Evolutionary conservation across 2,329 filamentous ascomycete species (phyloP), one percentile per base, ranked within the genome.

Genomic region (Pestalotiopsis sp.): DNA sequence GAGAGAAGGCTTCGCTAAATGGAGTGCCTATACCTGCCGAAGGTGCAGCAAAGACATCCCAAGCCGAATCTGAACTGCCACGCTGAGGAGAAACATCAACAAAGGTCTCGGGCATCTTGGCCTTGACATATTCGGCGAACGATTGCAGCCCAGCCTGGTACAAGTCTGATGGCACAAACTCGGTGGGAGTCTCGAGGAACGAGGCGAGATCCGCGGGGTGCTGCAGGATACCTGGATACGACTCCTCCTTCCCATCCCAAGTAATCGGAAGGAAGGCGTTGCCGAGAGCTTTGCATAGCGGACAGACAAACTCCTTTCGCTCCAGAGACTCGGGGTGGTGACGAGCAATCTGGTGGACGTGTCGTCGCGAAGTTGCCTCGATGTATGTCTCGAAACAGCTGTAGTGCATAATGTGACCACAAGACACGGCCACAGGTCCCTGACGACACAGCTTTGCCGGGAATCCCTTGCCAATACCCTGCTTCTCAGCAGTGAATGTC

Each of bases 391-490:
- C 94, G 77, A 99, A 99, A 81, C 96, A 99, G 73, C 89, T 90
- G 78, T 93, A 98, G 79, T 99, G 96, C 96, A 99, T 99, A 76
- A 99, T 97, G 79, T 99, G 96, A 2, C 96, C 96, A 80, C 96
- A 99, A 11, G 95, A 94, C 45, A 93, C 93, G 12, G 95, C 93
- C 1, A 98, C 92, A 0, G 95, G 93, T 0, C 95, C 96, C 20
- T 88, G 85, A 36, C 87, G 85, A 41, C 90, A 90, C 56, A 90
- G 85, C 11, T 87, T 84, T 6, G 90, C 85, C 2, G 93, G 92
- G 76, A 97, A 99, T 0, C 96, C 96, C 80, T 95, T 97, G 39
- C 95, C 95, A 62, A 99, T 88, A 5, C 91, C 91, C 80, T 97
- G 92, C 63, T 92, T 89, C 78, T 97, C 94, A 4, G 89, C 88